Base-by-base conservation (phyloP, 345 rosid genomes). In the Eutrema yunnanense region DNA sequence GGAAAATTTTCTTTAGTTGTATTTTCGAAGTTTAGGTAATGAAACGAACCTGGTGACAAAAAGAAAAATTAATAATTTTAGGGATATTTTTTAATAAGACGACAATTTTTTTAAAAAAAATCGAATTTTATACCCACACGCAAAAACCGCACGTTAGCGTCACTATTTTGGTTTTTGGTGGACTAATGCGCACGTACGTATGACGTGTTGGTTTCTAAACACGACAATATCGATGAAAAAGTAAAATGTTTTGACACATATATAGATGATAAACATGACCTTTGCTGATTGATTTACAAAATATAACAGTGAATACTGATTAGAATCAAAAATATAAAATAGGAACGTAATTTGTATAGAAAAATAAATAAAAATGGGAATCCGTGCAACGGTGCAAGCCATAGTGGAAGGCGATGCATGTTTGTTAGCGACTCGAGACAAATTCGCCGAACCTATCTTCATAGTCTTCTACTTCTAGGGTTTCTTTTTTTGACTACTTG, bases 371-470 rank as follows among this genome's bases (percentile, higher is more conserved):
- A 9, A 44, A n/a, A 29, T 62, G 40, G 79, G 71, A 62, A 62
- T 9, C 51, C 32, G 79, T 69, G 74, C 44, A 52, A 61, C 51
- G 22, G 79, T 69, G 74, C 44, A 52, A 61, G 63, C 56, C n/a
- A 8, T 67, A 51, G 56, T 61, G 74, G 69, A 75, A 75, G 59
- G 70, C 30, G 74, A 75, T 62, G 69, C 79, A 75, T 68, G 79
- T 53, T 69, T 67, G 79, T 69, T 69, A 69, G 59, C n/a, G 70
- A 75, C 69, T 44, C 79, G 79, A 75, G 79, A 75, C 74, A 62
- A 61, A 46, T 69, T 62, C 79, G 79, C 79, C 79, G 79, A 54
- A 75, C n/a, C 79, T 75, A 75, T 13, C 9, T 61, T 34, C 41
- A 14, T 67, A 74, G 78, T 52, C 74, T 68, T 68, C 69, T 65